These are phyloP conservation scores for Botrytis squamosa DNA, from an alignment of 2,329 filamentous ascomycete genomes.

Conservation along the genomic window DNA sequence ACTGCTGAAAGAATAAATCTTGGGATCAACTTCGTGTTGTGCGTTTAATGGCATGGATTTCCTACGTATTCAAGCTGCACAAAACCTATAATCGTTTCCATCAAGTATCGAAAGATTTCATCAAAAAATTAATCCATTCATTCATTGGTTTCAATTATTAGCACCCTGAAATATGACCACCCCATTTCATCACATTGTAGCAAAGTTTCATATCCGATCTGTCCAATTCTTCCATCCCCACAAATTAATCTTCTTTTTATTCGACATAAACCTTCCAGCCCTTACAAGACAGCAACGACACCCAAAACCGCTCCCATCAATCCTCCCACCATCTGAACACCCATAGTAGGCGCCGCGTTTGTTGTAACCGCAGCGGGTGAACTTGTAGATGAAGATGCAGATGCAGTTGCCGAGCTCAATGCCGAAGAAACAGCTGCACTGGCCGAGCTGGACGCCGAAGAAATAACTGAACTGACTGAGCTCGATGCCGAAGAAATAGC, in stretches of 20 bases:
- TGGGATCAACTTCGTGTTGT: background rate
- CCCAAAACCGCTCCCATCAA: constrained; percentile 11
- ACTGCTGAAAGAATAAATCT: background rate
- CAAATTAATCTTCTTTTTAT: background rate
- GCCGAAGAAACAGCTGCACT: background rate
- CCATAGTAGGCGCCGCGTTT: constrained; percentile 4
- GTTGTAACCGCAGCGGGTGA: background rate
- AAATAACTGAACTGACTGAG: background rate
- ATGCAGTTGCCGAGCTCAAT: background rate
- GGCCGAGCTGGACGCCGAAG: background rate
- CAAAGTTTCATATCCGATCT: background rate
- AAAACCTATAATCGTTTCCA: background rate
- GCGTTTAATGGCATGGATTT: background rate
- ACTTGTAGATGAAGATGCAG: background rate
- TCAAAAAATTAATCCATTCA: background rate
- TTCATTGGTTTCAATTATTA: background rate
- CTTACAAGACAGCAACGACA: constrained; percentile 9
- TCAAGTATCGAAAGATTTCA: background rate
- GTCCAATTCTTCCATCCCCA: background rate
- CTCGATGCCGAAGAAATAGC: background rate
- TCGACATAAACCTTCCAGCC: background rate
- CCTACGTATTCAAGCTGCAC: background rate
- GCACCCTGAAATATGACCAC: background rate
- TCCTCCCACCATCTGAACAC: constrained; percentile 8
- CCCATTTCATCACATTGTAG: background rate